phyloP scores from a whole-genome alignment of 495 filamentous ascomycete species.

The Neurospora sublineolata region DNA sequence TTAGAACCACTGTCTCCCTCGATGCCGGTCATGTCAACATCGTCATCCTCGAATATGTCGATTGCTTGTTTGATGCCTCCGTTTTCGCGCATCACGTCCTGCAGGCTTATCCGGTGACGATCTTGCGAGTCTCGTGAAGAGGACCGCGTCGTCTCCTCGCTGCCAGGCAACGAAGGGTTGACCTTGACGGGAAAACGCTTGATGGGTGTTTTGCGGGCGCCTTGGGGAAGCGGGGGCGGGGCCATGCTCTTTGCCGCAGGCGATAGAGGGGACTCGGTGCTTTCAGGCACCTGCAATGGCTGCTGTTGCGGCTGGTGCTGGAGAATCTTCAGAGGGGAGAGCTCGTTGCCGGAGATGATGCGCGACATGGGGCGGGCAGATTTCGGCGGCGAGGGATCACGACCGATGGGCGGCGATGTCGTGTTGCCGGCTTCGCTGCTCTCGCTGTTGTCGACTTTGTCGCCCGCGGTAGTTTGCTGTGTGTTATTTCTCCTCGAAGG shows the following conservation, averaged over 20 bases:
- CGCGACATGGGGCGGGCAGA: conserved; percentile 29
- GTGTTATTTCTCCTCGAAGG: conserved; percentile 1
- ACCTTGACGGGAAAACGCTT: conserved; percentile 44
- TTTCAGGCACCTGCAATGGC: conserved; percentile 1
- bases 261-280: neutral
- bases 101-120: conserved; percentile 25
- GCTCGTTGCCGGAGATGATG: conserved; percentile 35
- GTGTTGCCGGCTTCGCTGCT: conserved; percentile 1
- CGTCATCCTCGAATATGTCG: conserved; percentile 44
- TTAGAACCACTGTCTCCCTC: conserved; percentile 3
- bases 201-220: conserved; percentile 39
- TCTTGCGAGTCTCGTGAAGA: conserved; percentile 21
- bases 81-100: conserved; percentile 31
- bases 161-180: conserved; percentile 18
- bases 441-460: conserved; percentile 11
- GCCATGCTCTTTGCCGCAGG: conserved; percentile 12
- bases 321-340: conserved; percentile 40
- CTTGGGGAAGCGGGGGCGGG: conserved; percentile 22
- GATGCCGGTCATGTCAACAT: conserved; percentile 16
- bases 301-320: conserved; percentile 18
- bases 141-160: conserved; percentile 13
- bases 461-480: neutral
- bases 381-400: conserved; percentile 23
- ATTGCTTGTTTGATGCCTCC: conserved; percentile 32
- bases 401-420: conserved; percentile 13